Base-by-base conservation (phyloP, 2,329 filamentous ascomycete species). In the Davidsoniella australis region DNA sequence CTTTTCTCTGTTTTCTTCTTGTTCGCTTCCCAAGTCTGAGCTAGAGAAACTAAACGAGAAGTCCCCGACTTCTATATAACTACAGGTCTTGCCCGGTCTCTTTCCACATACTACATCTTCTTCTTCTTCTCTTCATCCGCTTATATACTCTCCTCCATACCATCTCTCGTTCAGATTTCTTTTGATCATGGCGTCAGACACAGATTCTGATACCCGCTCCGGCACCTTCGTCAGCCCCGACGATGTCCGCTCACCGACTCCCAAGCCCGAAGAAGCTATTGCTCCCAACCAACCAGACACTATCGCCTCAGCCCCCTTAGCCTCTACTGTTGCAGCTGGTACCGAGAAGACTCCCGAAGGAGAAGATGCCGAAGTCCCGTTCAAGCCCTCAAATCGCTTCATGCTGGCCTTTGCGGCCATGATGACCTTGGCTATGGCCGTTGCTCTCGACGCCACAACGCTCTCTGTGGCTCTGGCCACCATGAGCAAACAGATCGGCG, bases 371-470 rank as follows among this genome's bases (percentile, higher is more conserved):
- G 29, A 48, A 43, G 23, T 41, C 56, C 20, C 40, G n/a, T 64
- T 62, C 59, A 59, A 58, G 23, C 60, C 64, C 0, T 57, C 59
- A 7, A 58, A 58, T 18, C 57, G 61, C 20, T 70, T 72, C 56
- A 54, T 64, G 17, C 61, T 73, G 16, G 70, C 69, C 37, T 75
- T 76, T 56, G 54, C 60, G 26, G 70, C 73, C 37, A 63, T 79
- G 33, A 37, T 51, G 33, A 5, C 75, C 42, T 65, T 82, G 48
- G 71, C 71, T 3, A 63, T 82, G 16, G 77, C 78, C 63, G 73
- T 76, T 3, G 46, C 52, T 20, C 44, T 54, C 18, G 55, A 55
- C 18, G 52, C 54, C 40, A 55, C 49, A 20, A 59, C 64, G 29
- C 58, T 58, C 2, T 57, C 60, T 3, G 63, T 60, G 1, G 60